Evolutionary conservation across 2,329 filamentous ascomycete genomes (phyloP).

Genomic region (Apiospora arundinis): DNA sequence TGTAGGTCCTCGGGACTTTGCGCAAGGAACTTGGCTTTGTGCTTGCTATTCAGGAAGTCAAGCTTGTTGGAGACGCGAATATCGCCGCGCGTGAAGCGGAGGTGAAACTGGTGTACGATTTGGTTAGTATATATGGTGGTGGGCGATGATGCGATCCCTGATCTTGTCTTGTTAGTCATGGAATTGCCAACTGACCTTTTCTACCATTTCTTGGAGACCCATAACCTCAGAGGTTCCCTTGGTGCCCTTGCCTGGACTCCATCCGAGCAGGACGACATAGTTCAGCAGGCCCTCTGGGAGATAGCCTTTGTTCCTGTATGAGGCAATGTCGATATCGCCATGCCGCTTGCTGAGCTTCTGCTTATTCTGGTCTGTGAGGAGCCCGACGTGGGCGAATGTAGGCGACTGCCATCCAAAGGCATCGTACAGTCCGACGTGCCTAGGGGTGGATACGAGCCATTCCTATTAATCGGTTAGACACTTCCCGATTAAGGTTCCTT

Average conservation of each 20-base stretch:
- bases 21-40: conserved; percentile 27
- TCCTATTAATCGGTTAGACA: conserved; percentile 61
- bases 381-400: conserved; percentile 79
- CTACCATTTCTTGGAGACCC: conserved; percentile 71
- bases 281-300: conserved; percentile 67
- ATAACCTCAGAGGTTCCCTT: conserved; percentile 69
- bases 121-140: not conserved
- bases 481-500: too few species aligned
- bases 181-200: conserved; percentile 59
- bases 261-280: conserved; percentile 85
- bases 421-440: conserved; percentile 72
- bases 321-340: conserved; percentile 55
- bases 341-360: conserved; percentile 90
- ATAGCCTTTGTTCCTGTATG: conserved; percentile 54
- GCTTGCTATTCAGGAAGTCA: conserved; percentile 69
- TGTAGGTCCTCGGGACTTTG: conserved; percentile 21
- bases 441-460: conserved; percentile 95
- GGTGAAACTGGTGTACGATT: conserved; percentile 65
- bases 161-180: not conserved
- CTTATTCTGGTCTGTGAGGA: conserved; percentile 71
- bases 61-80: conserved; percentile 86
- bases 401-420: conserved; percentile 78
- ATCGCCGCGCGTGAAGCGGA: conserved; percentile 91
- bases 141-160: not conserved
- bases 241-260: conserved; percentile 62